These are phyloP conservation scores for Vitis labrusca DNA, from an alignment of 164 flowering plant species.

Conservation along the genomic window DNA sequence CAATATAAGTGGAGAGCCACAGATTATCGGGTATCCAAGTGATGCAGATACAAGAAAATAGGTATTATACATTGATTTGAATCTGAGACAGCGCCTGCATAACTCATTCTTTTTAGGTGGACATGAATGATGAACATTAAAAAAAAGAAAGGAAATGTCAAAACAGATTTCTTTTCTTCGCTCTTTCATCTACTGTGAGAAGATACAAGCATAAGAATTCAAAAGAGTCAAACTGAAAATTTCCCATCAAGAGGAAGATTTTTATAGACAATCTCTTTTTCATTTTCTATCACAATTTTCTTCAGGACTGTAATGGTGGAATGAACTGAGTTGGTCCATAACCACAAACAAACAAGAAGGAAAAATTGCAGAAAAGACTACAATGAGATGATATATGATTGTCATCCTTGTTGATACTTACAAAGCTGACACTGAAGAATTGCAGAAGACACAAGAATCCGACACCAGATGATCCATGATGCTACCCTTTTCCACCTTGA, in stretches of 20 bases:
- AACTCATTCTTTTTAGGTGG: too few species aligned
- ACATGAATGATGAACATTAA: background rate
- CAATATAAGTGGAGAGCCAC: background rate
- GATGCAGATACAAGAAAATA: too few species aligned
- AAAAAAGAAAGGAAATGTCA: background rate
- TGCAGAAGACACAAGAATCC: slow-evolving; percentile 54
- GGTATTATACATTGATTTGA: background rate
- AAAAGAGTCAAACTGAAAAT: background rate
- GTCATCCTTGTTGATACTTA: slow-evolving; percentile 9
- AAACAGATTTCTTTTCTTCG: background rate
- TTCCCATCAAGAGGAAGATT: background rate
- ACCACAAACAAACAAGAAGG: slow-evolving; percentile 3
- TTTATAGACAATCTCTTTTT: background rate
- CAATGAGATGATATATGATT: background rate
- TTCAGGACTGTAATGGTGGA: background rate
- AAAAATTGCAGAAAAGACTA: background rate
- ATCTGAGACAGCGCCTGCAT: background rate
- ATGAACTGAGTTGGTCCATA: slow-evolving; percentile 23
- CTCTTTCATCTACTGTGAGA: background rate
- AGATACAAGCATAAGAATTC: background rate
- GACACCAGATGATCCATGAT: slow-evolving; percentile 41
- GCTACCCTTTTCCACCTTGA: slow-evolving; percentile 70
- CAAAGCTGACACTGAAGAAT: slow-evolving; percentile 26
- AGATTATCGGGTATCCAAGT: too few species aligned
- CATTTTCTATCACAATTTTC: slow-evolving; percentile 3